Evolutionary conservation across 2,329 filamentous ascomycete species (phyloP).

Genomic region (Dactylellina drechsleri): DNA sequence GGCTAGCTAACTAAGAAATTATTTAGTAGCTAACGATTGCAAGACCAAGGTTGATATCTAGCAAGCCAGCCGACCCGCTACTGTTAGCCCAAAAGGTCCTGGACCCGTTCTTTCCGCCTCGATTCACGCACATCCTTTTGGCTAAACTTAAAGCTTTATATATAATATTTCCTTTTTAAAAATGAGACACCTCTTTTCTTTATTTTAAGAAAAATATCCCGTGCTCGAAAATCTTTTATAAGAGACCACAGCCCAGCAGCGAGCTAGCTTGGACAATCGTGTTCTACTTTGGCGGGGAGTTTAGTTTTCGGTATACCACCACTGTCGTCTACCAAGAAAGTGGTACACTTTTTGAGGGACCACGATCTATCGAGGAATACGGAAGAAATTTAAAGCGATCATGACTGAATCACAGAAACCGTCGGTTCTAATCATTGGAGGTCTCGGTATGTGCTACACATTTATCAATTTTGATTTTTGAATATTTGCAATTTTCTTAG

Average conservation of each 20-base stretch:
- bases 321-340: neutral
- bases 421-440: constrained; percentile 53
- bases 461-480: neutral
- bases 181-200: neutral
- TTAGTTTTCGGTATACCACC: neutral
- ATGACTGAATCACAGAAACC: constrained; percentile 34
- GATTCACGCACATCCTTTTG: too few species aligned
- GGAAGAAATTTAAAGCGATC: neutral
- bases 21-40: neutral
- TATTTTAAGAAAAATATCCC: too few species aligned
- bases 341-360: too few species aligned
- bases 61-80: too few species aligned
- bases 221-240: too few species aligned
- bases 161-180: neutral
- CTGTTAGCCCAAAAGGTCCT: too few species aligned
- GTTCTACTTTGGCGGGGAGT: too few species aligned
- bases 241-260: too few species aligned
- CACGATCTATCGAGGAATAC: too few species aligned
- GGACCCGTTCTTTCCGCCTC: too few species aligned
- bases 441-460: constrained; percentile 47
- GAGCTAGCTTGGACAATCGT: too few species aligned
- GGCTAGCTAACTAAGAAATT: neutral
- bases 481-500: too few species aligned
- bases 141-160: neutral
- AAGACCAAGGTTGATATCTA: neutral